phyloP scores from a whole-genome alignment of 2,329 filamentous ascomycete genomes.

The Exophiala aquamarina region DNA sequence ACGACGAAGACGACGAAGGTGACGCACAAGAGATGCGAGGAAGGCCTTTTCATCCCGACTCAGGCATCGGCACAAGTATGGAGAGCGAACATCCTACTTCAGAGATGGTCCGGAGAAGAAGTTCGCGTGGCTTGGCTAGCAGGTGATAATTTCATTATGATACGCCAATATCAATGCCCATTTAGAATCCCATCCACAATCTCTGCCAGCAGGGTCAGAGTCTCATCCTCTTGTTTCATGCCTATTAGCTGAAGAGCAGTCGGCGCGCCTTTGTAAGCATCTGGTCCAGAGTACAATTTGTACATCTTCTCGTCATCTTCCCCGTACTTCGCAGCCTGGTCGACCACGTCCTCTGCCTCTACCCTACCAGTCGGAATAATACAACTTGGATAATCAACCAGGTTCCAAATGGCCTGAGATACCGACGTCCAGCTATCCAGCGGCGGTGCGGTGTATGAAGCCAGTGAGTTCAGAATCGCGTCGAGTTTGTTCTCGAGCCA shows the following conservation, averaged over 20 bases:
- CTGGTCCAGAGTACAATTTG: conserved; percentile 30
- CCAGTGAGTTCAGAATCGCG: conserved; percentile 62
- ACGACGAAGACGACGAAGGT: conserved; percentile 30
- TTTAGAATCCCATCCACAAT: conserved; percentile 8
- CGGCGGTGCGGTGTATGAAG: conserved; percentile 61
- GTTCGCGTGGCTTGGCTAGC: conserved; percentile 12
- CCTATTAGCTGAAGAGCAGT: conserved; percentile 56
- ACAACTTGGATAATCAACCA: conserved; percentile 63
- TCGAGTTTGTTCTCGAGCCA: conserved; percentile 48
- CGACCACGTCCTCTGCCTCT: conserved; percentile 46
- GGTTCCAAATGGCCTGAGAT: conserved; percentile 58
- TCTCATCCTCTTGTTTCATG: conserved; percentile 55
- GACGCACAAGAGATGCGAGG: conserved; percentile 24
- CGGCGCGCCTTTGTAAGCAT: conserved; percentile 50
- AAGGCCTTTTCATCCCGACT: conserved; percentile 39
- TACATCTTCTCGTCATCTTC: conserved; percentile 10
- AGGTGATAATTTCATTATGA: neutral
- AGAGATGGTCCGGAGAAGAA: conserved; percentile 18
- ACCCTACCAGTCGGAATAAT: conserved; percentile 55
- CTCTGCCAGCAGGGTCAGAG: conserved; percentile 27
- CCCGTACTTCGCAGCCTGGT: conserved; percentile 13
- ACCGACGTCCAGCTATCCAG: conserved; percentile 62
- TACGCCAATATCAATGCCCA: neutral
- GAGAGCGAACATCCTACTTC: conserved; percentile 30
- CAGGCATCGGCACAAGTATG: conserved; percentile 56